Percentiles rank a stretch among this genome's conserved stretches.
phyloP scores from a whole-genome alignment of 1,284 basidiomycete genomes.

The Heterobasidion parviporum region DNA sequence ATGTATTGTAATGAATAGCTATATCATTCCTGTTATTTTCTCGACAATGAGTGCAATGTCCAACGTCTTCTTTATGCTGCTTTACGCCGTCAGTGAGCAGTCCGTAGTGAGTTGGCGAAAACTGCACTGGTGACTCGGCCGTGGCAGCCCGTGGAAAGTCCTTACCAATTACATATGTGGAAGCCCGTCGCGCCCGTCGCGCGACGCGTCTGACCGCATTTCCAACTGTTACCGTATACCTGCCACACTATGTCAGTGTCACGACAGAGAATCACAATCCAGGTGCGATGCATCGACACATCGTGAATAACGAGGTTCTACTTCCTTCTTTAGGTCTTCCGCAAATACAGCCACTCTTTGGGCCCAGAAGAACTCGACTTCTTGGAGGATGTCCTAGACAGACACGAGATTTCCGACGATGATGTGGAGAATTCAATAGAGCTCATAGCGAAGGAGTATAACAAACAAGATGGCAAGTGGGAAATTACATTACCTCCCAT shows the following conservation, averaged over 20 bases:
- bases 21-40: too few relatives aligned
- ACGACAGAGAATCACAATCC: neutral
- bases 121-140: too few relatives aligned
- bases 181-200: too few relatives aligned
- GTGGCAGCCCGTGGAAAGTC: too few relatives aligned
- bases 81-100: too few relatives aligned
- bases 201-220: too few relatives aligned
- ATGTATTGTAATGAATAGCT: too few relatives aligned
- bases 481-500: conserved; percentile 8
- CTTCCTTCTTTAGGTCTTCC: conserved; percentile 47
- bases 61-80: too few relatives aligned
- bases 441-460: conserved; percentile 81
- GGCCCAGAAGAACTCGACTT: conserved; percentile 67
- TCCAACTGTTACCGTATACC: neutral
- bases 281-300: neutral
- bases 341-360: conserved; percentile 78
- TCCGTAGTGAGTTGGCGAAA: too few relatives aligned
- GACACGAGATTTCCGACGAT: conserved; percentile 60
- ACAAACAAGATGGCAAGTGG: conserved; percentile 78
- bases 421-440: conserved; percentile 78
- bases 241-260: neutral
- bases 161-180: too few relatives aligned
- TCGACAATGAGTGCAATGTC: too few relatives aligned
- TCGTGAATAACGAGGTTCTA: neutral
- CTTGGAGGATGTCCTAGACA: conserved; percentile 58